Evolutionary conservation across 805 yeast genomes (phyloP).

Genomic region (Yamadazyma takamatsuzukensis): DNA sequence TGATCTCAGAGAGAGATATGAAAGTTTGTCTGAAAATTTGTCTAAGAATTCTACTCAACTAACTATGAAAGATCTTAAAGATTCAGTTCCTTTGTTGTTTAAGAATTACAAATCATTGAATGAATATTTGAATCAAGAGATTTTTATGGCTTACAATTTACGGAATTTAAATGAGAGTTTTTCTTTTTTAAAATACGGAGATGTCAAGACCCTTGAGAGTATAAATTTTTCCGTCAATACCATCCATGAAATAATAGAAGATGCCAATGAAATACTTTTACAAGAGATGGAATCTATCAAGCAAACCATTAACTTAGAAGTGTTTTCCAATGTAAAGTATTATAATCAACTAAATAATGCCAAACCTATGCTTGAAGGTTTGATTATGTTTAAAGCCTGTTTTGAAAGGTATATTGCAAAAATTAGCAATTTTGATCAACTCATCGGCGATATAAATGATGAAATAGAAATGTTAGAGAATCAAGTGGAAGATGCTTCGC

Average conservation of each 20-base stretch:
- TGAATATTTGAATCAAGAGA: slow-evolving; percentile 10
- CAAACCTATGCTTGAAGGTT: slow-evolving; percentile 10
- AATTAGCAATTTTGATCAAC: slow-evolving; percentile 7
- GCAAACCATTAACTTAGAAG: slow-evolving; percentile 8
- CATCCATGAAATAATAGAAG: slow-evolving; percentile 5
- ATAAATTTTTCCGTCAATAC: slow-evolving; percentile 3
- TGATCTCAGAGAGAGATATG: too few relatives aligned
- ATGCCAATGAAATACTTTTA: neutral
- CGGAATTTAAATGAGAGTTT: slow-evolving; percentile 3
- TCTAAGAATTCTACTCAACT: too few relatives aligned
- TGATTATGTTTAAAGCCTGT: slow-evolving; percentile 4
- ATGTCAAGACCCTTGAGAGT: neutral
- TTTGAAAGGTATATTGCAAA: slow-evolving; percentile 7
- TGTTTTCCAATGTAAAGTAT: slow-evolving; percentile 10
- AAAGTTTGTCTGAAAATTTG: too few relatives aligned
- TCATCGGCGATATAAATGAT: slow-evolving; percentile 10
- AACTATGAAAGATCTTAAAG: slow-evolving; percentile 9
- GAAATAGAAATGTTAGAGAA: slow-evolving; percentile 2
- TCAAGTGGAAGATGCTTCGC: slow-evolving; percentile 2
- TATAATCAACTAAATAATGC: slow-evolving; percentile 10
- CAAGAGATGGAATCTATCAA: slow-evolving; percentile 3
- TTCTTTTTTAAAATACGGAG: neutral
- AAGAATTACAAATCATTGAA: slow-evolving; percentile 3
- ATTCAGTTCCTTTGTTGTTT: slow-evolving; percentile 9
- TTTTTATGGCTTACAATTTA: slow-evolving; percentile 9